Percentiles rank a stretch among this genome's conserved stretches.
Conservation (phyloP, 768 basidiomycete species). For the Agaricus subrufescens region DNA sequence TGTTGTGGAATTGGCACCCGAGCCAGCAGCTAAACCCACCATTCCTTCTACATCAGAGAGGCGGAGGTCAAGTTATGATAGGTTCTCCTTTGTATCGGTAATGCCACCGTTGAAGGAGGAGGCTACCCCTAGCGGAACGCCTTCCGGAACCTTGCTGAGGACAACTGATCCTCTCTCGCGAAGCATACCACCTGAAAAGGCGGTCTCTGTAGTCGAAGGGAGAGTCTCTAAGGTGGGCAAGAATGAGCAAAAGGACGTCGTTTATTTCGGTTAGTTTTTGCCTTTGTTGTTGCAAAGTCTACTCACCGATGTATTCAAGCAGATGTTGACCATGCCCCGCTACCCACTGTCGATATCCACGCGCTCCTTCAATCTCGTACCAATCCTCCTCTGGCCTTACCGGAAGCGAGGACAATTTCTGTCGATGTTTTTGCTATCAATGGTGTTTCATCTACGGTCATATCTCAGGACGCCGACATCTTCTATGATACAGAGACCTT, state of each 20-base stretch:
- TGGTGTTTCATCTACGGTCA: constrained; percentile 40
- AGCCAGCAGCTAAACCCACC: constrained; percentile 17
- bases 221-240: neutral
- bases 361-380: constrained; percentile 31
- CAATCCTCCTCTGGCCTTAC: constrained; percentile 17
- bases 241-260: neutral
- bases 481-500: constrained; percentile 76
- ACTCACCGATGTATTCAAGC: neutral
- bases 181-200: neutral
- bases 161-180: neutral
- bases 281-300: neutral
- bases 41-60: constrained; percentile 41
- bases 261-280: constrained; percentile 6
- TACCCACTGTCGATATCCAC: constrained; percentile 46
- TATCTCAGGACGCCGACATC: constrained; percentile 42
- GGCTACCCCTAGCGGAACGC: constrained; percentile 51
- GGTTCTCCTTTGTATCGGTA: constrained; percentile 49
- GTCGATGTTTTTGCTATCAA: constrained; percentile 64
- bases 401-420: constrained; percentile 55
- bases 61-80: constrained; percentile 64
- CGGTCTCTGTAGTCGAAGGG: neutral
- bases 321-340: constrained; percentile 31
- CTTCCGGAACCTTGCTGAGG: constrained; percentile 48
- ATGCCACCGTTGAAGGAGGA: constrained; percentile 70
- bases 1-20: neutral